These are phyloP conservation scores for Claviceps sp. DNA, from an alignment of 2,329 filamentous ascomycete species.

Conservation along the genomic window DNA sequence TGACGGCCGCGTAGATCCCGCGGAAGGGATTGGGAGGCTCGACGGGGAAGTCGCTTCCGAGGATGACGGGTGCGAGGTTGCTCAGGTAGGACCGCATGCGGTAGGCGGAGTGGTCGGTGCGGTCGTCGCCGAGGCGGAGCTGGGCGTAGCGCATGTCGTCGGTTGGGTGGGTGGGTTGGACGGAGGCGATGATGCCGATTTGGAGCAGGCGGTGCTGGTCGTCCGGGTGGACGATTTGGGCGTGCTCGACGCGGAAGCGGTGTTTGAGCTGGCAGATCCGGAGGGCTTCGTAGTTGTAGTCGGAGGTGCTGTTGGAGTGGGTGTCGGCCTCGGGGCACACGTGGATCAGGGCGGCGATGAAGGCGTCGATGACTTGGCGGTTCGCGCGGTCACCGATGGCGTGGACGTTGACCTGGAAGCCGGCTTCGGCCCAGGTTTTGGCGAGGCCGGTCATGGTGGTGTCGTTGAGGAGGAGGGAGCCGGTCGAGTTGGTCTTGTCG, in stretches of 20 bases:
- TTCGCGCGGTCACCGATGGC: slow-evolving; percentile 60
- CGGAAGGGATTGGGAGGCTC: slow-evolving; percentile 55
- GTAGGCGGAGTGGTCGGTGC: slow-evolving; percentile 46
- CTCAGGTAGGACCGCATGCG: slow-evolving; percentile 48
- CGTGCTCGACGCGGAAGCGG: slow-evolving; percentile 56
- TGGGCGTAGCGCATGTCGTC: slow-evolving; percentile 58
- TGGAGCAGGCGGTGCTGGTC: slow-evolving; percentile 47
- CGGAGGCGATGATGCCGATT: slow-evolving; percentile 51
- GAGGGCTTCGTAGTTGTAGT: slow-evolving; percentile 16
- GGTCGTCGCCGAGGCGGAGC: slow-evolving; percentile 40
- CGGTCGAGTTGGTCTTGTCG: slow-evolving; percentile 45
- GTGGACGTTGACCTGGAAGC: slow-evolving; percentile 59
- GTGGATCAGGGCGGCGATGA: slow-evolving; percentile 40
- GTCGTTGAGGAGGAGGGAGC: slow-evolving; percentile 54
- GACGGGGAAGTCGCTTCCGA: slow-evolving; percentile 61
- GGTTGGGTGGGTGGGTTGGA: slow-evolving; percentile 61
- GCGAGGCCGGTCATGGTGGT: slow-evolving; percentile 41
- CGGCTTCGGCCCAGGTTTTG: slow-evolving; percentile 42
- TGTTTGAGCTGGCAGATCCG: slow-evolving; percentile 36
- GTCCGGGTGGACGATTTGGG: slow-evolving; percentile 54
- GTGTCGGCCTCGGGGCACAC: slow-evolving; percentile 30
- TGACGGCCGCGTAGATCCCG: slow-evolving; percentile 55
- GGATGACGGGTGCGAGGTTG: slow-evolving; percentile 31
- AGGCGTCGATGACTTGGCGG: slow-evolving; percentile 48
- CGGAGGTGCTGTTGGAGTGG: slow-evolving; percentile 16